A percentile compares a stretch with the other conserved stretches of the same genome.
These are phyloP conservation scores for Ophiostoma sp. DNA, from an alignment of 2,329 filamentous ascomycete genomes.

Conservation along the genomic window DNA sequence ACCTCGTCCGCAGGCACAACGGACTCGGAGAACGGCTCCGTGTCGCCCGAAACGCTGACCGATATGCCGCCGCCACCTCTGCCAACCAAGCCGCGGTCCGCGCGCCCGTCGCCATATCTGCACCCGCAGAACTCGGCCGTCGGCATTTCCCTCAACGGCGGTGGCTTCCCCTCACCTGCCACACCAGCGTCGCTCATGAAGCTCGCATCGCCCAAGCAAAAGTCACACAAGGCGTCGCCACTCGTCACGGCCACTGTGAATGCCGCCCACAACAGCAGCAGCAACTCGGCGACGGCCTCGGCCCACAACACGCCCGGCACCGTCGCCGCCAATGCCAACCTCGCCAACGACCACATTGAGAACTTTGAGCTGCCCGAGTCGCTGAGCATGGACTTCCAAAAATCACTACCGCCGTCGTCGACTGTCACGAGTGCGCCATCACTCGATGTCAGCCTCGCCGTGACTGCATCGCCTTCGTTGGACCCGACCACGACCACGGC, in stretches of 20 bases:
- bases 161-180: slow-evolving; percentile 56
- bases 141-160: slow-evolving; percentile 26
- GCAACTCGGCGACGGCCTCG: background rate
- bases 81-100: slow-evolving; percentile 55
- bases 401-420: slow-evolving; percentile 33
- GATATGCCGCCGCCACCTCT: slow-evolving; percentile 65
- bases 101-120: slow-evolving; percentile 63
- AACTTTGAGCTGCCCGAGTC: slow-evolving; percentile 68
- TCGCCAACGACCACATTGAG: slow-evolving; percentile 49
- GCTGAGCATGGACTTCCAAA: slow-evolving; percentile 44
- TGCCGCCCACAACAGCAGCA: slow-evolving; percentile 29
- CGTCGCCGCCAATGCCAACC: background rate
- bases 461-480: slow-evolving; percentile 32
- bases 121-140: slow-evolving; percentile 44
- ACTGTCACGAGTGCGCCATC: background rate
- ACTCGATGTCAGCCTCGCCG: slow-evolving; percentile 28
- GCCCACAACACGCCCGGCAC: slow-evolving; percentile 11
- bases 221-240: slow-evolving; percentile 23
- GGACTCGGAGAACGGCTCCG: slow-evolving; percentile 58
- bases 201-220: slow-evolving; percentile 50
- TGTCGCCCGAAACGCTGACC: slow-evolving; percentile 57
- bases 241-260: slow-evolving; percentile 22
- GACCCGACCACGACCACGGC: background rate
- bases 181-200: slow-evolving; percentile 88
- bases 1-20: slow-evolving; percentile 42